Base-by-base conservation (phyloP, 208 protist genomes). In the Trypanosoma scelopori region DNA sequence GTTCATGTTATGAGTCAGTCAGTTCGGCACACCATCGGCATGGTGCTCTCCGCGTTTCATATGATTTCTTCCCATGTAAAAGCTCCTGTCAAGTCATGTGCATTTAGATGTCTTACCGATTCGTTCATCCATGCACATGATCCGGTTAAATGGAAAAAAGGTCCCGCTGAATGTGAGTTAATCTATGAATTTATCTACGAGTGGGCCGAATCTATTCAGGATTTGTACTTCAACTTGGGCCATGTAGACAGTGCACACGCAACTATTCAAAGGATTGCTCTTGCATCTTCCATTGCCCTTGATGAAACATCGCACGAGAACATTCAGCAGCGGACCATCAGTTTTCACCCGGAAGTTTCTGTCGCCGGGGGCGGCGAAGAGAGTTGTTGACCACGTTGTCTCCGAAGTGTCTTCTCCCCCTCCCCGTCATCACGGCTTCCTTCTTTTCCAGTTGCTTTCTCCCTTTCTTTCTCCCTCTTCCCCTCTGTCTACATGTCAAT, bases 151-250 rank as follows among this genome's bases (percentile, higher is more conserved):
- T 67, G 84, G 28, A 82, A 83, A 35, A 79, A 84, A 62, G 84
- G 78, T 49, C 83, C 87, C 0, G 77, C 82, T 11, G 87, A 93
- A 65, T 76, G 84, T 20, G 82, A 89, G 57, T 72, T 90, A 0
- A 79, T 91, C 42, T 76, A 84, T 55, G 60, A 79, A 28, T 91
- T 94, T 59, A 87, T 93, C 56, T 30, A 81, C n/a, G 71, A 89
- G 16, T 91, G 85, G 85, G 78, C 70, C 2, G 47, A 65, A 30
- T 81, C 76, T 35, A 77, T 94, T 6, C 65, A 71, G 25, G 85
- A 90, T 63, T 66, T 86, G 51, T 91, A 94, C 73, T 94, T 94
- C 62, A 85, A 86, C 71, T 76, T 78, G 55, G 71, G 80, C 47
- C 32, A 30, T 37, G 84, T 86, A 0, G 72, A 81, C 6, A 39